Conservation (phyloP, 345 rosid species). For the Anastatica hierochuntica region DNA sequence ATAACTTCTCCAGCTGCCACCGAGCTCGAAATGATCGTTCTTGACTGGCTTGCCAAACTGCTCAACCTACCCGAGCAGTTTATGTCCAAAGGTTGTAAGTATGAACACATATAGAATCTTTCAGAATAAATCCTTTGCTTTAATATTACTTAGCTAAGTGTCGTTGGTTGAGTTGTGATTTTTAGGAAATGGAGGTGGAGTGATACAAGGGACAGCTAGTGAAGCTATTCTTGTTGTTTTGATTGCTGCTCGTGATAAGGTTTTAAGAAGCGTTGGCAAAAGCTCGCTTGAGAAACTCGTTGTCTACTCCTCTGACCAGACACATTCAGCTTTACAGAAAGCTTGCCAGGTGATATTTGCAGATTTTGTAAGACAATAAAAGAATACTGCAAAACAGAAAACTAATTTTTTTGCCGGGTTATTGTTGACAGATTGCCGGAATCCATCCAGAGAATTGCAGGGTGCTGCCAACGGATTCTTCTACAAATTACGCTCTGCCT, state of each 20-base stretch:
- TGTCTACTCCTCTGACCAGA: conserved; percentile 79
- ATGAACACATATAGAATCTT: neutral
- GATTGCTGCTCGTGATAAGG: conserved; percentile 69
- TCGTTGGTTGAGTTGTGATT: no score
- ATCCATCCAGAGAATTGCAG: conserved; percentile 64
- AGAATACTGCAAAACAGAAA: no score
- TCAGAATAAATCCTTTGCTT: neutral
- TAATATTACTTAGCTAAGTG: no score
- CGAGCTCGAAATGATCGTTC: conserved; percentile 81
- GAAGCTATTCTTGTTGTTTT: conserved; percentile 80
- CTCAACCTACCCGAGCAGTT: conserved; percentile 70
- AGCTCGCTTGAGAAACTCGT: conserved; percentile 61
- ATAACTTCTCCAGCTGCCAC: conserved; percentile 90
- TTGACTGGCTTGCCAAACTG: conserved; percentile 80
- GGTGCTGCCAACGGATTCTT: conserved; percentile 50
- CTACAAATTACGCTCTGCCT: conserved; percentile 56
- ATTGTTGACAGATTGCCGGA: conserved; percentile 59
- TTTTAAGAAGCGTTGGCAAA: conserved; percentile 46
- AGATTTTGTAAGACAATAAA: no score
- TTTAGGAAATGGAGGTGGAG: conserved; percentile 87
- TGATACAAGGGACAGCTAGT: conserved; percentile 89
- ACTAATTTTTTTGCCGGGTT: neutral
- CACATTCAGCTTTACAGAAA: conserved; percentile 73
- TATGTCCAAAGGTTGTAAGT: conserved; percentile 51
- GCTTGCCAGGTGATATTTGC: conserved; percentile 70